These are phyloP conservation scores for Orbilia ellipsospora DNA, from an alignment of 2,329 filamentous ascomycete genomes.

Conservation along the genomic window DNA sequence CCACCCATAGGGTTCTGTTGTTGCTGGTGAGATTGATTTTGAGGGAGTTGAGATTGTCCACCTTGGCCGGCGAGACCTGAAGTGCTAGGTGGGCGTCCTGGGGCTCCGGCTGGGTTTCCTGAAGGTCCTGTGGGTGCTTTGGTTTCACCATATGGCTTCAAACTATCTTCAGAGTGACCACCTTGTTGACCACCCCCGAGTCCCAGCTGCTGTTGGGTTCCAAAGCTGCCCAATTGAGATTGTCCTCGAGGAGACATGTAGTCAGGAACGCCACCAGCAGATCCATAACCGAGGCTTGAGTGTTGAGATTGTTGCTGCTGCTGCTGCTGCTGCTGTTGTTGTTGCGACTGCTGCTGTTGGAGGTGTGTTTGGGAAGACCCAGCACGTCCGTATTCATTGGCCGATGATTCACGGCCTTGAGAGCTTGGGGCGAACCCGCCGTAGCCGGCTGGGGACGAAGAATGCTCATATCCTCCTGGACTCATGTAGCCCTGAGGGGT, in stretches of 20 bases:
- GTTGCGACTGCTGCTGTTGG: conserved; percentile 57
- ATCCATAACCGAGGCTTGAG: conserved; percentile 56
- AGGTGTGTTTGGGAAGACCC: conserved; percentile 59
- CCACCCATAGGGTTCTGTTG: conserved; percentile 46
- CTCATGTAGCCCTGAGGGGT: conserved; percentile 71
- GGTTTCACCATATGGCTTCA: conserved; percentile 59
- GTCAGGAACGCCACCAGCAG: conserved; percentile 56
- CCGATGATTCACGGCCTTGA: conserved; percentile 57
- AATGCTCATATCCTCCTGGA: conserved; percentile 70
- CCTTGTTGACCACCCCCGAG: conserved; percentile 57
- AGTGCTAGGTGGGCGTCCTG: conserved; percentile 57
- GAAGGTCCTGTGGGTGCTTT: conserved; percentile 59
- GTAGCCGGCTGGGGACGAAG: conserved; percentile 72
- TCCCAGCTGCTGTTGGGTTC: conserved; percentile 58
- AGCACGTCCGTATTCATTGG: conserved; percentile 58
- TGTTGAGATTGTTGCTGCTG: conserved; percentile 59
- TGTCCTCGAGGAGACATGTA: conserved; percentile 57
- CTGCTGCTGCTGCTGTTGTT: conserved; percentile 57
- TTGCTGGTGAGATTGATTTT: conserved; percentile 55
- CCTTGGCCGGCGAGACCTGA: conserved; percentile 57
- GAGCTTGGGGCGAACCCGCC: conserved; percentile 64
- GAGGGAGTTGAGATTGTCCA: conserved; percentile 56
- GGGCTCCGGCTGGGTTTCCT: conserved; percentile 57
- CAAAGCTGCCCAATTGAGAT: conserved; percentile 54
- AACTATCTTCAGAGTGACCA: conserved; percentile 57